These are phyloP conservation scores for Ogataea methanolica DNA, from an alignment of 805 yeast species.

Conservation along the genomic window DNA sequence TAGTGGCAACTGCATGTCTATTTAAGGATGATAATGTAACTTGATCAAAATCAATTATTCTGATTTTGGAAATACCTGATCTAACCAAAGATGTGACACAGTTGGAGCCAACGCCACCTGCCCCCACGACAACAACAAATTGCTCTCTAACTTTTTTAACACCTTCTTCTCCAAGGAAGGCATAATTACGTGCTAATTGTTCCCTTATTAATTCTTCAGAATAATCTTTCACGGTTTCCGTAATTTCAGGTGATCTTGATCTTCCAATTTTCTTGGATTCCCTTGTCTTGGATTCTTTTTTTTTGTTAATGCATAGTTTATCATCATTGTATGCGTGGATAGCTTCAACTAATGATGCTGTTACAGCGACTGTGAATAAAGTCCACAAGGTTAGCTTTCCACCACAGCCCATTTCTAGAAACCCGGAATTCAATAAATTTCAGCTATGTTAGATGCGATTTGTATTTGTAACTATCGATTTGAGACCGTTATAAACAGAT, in stretches of 20 bases:
- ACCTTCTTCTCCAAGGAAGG: constrained; percentile 85
- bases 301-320: background rate
- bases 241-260: background rate
- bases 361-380: constrained; percentile 27
- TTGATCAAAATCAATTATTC: constrained; percentile 93
- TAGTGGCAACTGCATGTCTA: constrained; percentile 91
- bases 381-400: constrained; percentile 13
- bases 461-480: no score
- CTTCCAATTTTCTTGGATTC: no score
- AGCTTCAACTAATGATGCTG: constrained; percentile 34
- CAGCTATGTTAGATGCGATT: background rate
- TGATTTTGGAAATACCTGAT: constrained; percentile 77
- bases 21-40: constrained; percentile 88
- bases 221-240: constrained; percentile 24
- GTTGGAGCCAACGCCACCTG: constrained; percentile 99
- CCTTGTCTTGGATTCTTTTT: no score
- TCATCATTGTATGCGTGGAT: constrained; percentile 24
- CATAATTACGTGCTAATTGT: constrained; percentile 90
- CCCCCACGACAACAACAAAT: constrained; percentile 78
- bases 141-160: constrained; percentile 67
- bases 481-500: background rate
- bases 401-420: background rate
- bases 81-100: constrained; percentile 86
- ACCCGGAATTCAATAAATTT: no score
- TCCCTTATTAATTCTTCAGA: constrained; percentile 78